Conservation (phyloP, 305 asterid species). For the Caryopteris hybrid region DNA sequence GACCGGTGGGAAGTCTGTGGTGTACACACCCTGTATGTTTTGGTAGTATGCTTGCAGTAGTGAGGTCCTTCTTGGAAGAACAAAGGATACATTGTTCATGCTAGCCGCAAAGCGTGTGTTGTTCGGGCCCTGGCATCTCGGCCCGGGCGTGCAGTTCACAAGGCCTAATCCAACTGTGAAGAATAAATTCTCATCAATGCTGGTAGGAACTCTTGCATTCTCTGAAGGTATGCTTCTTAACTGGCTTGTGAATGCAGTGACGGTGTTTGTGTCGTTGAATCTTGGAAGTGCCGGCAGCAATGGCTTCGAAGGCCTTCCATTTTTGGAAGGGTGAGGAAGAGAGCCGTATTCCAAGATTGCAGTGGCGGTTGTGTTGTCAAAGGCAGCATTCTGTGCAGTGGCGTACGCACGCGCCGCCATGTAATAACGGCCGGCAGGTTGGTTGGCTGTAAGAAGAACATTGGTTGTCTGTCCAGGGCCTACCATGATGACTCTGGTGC, state of each 20-base stretch:
- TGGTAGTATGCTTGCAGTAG: conserved; percentile 71
- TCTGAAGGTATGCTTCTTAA: conserved; percentile 34
- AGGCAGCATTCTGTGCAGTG: conserved; percentile 53
- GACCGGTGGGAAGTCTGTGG: conserved; percentile 58
- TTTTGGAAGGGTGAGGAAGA: conserved; percentile 12
- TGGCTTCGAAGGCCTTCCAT: conserved; percentile 26
- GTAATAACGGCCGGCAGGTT: conserved; percentile 53
- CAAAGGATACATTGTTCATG: conserved; percentile 75
- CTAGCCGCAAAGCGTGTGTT: conserved; percentile 69
- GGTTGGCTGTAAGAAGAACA: conserved; percentile 67
- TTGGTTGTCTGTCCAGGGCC: conserved; percentile 86
- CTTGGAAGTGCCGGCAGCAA: conserved; percentile 51
- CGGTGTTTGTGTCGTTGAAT: conserved; percentile 58
- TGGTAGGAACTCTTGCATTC: conserved; percentile 34
- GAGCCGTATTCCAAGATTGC: conserved; percentile 59
- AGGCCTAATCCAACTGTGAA: conserved; percentile 74
- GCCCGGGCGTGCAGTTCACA: conserved; percentile 59
- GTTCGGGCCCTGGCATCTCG: conserved; percentile 78
- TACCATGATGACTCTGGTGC: conserved; percentile 60
- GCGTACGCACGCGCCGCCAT: conserved; percentile 66
- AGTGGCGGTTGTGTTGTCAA: conserved; percentile 77
- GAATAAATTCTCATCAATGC: conserved; percentile 55
- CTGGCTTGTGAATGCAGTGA: conserved; percentile 52
- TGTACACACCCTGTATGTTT: conserved; percentile 43
- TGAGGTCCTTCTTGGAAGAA: conserved; percentile 47